A percentile compares a stretch with the other conserved stretches of the same genome.
phyloP scores from a whole-genome alignment of 1,139 yeast genomes.

The Yarrowia galli region DNA sequence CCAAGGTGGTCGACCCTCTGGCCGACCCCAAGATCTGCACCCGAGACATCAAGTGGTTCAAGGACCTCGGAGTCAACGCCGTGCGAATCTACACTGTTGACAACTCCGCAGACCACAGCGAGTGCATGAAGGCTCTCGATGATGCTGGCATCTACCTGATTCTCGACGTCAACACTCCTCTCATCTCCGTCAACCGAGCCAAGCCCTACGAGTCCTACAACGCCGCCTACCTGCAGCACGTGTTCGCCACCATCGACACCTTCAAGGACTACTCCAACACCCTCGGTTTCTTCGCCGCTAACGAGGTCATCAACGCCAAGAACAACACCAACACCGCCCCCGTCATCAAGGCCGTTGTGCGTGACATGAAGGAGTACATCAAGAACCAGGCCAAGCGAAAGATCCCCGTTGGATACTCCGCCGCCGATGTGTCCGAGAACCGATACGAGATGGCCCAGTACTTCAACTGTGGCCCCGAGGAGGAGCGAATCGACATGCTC shows the following conservation, averaged over 20 bases:
- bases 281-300: constrained; percentile 93
- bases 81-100: constrained; percentile 88
- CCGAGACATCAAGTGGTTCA: constrained; percentile 76
- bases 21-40: constrained; percentile 71
- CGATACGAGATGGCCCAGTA: constrained; percentile 68
- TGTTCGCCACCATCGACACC: constrained; percentile 78
- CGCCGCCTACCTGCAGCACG: constrained; percentile 55
- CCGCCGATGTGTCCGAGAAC: constrained; percentile 82
- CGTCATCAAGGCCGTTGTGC: constrained; percentile 79
- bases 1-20: constrained; percentile 63
- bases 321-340: constrained; percentile 74
- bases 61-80: constrained; percentile 79
- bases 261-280: constrained; percentile 85
- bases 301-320: constrained; percentile 84
- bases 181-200: constrained; percentile 76
- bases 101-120: constrained; percentile 79
- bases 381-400: constrained; percentile 63
- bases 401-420: constrained; percentile 95
- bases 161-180: constrained; percentile 89
- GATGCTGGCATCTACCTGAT: constrained; percentile 91
- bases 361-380: constrained; percentile 84
- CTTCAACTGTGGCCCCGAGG: constrained; percentile 76
- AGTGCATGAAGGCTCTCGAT: constrained; percentile 88
- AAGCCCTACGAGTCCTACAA: constrained; percentile 77
- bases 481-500: constrained; percentile 83